Base-by-base conservation (phyloP, 805 yeast genomes). In the Candida corydali region DNA sequence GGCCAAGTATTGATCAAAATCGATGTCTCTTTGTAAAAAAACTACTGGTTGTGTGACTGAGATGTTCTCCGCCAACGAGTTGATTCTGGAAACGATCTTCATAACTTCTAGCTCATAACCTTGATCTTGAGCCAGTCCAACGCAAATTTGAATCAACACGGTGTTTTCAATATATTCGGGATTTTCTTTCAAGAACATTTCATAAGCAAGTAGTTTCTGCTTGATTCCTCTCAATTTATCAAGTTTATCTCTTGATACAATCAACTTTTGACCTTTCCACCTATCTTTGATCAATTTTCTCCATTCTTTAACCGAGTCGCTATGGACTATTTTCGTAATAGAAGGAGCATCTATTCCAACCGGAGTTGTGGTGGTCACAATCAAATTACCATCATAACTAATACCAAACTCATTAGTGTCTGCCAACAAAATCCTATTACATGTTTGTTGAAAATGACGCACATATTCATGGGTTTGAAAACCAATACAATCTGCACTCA, bases 381-480 rank as follows among this genome's bases (percentile, higher is more conserved):
- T 71, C 11, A 76, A 69, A 40, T 72, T 70, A 4, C 84, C 83
- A 9, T 78, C 70, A 50, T 71, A 80, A 36, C 75, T 68, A n/a
- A 85, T 57, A 22, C 83, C 81, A 35, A 60, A 63, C 17, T 74
- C 76, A 33, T 75, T 74, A n/a, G 84, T 77, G 60, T 91, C 97
- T 0, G 94, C 88, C 46, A 88, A 76, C 24, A 93, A 62, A 24
- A 93, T 67, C 37, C 96, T 70, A 47, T 83, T 86, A 50, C 95
- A 80, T 3, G 97, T 87, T 62, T 91, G 97, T 38, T 85, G 64
- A 59, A 93, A 93, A 60, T 93, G 98, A 52, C 95, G 78, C 17
- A 88, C 94, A 49, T 89, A 91, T 58, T 93, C 98, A 19, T 80
- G 80, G 8, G 91, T 89, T 58, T 93, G 98, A 65, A 93, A 89